These are phyloP conservation scores for Vararia minispora DNA, from an alignment of 768 basidiomycete genomes.

Conservation along the genomic window DNA sequence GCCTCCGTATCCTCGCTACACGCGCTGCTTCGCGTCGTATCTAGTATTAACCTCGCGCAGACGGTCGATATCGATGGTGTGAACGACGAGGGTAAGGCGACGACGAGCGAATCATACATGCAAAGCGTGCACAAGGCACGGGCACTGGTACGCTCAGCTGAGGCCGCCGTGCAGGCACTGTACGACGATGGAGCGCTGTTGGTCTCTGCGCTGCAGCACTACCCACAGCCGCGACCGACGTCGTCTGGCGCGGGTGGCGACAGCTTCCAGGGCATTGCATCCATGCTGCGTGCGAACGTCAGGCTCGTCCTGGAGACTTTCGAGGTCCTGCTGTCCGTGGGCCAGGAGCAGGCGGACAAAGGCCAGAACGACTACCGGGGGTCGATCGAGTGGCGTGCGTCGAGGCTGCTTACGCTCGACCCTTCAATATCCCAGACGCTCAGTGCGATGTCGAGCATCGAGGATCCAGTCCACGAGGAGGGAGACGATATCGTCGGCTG, in stretches of 20 bases:
- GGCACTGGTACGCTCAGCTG: conserved; percentile 55
- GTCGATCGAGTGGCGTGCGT: conserved; percentile 71
- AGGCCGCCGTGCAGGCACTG: conserved; percentile 57
- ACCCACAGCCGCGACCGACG: conserved; percentile 13
- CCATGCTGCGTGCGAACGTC: conserved; percentile 47
- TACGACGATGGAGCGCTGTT: conserved; percentile 62
- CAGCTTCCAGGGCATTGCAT: conserved; percentile 28
- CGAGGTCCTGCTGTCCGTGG: conserved; percentile 49
- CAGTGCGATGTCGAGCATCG: conserved; percentile 23
- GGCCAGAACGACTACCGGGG: conserved; percentile 61
- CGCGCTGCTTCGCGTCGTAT: conserved; percentile 44
- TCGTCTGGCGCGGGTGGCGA: conserved; percentile 8
- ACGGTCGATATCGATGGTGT: conserved; percentile 79
- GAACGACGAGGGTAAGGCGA: conserved; percentile 31
- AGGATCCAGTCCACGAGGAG: conserved; percentile 27
- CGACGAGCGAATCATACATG: conserved; percentile 41
- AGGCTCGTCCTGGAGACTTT: conserved; percentile 44
- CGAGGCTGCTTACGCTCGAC: conserved; percentile 52
- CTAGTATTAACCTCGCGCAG: conserved; percentile 68
- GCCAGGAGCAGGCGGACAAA: conserved; percentile 61
- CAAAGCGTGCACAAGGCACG: conserved; percentile 63
- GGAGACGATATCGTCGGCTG: conserved; percentile 48
- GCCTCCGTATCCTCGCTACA: conserved; percentile 46
- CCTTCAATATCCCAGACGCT: conserved; percentile 28
- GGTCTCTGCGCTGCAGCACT: conserved; percentile 45